Evolutionary conservation across 345 rosid genomes (phyloP).

Genomic region (Lepidium sativum): DNA sequence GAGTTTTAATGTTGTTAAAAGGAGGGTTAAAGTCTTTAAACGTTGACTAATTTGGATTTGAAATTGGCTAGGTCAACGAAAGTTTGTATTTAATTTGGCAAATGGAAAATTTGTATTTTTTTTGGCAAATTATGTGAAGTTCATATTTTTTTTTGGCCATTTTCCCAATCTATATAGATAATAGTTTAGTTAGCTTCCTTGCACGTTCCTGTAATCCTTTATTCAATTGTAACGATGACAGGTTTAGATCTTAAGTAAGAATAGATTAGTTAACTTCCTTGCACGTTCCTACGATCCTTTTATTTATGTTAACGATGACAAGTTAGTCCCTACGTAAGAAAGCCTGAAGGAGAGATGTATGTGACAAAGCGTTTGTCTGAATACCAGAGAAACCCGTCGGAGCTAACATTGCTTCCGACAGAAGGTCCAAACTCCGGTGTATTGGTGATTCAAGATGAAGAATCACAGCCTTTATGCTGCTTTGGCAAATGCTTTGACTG

Average conservation of each 20-base stretch:
- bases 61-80: too few species aligned
- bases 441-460: constrained; percentile 53
- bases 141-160: too few species aligned
- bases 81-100: too few species aligned
- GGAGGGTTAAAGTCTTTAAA: too few species aligned
- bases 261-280: constrained; percentile 12
- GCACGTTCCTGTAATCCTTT: constrained; percentile 13
- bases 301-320: constrained; percentile 4
- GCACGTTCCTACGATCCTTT: constrained; percentile 14
- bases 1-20: too few species aligned
- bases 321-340: background rate
- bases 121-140: too few species aligned
- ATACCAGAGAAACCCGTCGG: constrained; percentile 34
- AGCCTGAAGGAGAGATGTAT: constrained; percentile 25
- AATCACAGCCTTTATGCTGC: constrained; percentile 37
- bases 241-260: too few species aligned
- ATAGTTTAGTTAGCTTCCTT: constrained; percentile 9
- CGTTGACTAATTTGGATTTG: too few species aligned
- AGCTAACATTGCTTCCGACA: constrained; percentile 31
- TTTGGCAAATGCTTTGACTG: constrained; percentile 31
- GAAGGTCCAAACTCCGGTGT: constrained; percentile 57
- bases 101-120: too few species aligned
- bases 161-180: too few species aligned
- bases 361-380: constrained; percentile 35
- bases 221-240: too few species aligned